Conservation (phyloP, 164 flowering plant genomes). For the Kalanchoe fedtschenkoi region DNA sequence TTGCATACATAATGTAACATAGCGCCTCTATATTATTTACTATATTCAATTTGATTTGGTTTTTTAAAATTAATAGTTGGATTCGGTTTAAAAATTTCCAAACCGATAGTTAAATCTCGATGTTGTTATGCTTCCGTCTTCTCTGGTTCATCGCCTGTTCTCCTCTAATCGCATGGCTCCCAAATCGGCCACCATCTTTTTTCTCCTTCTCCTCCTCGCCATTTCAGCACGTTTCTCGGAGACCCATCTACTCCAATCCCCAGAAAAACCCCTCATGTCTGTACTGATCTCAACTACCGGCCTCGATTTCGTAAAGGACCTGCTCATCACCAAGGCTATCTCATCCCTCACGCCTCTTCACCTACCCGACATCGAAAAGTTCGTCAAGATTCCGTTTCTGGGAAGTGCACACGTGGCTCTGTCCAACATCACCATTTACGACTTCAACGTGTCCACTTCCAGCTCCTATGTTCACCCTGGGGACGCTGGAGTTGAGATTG, state of each 20-base stretch:
- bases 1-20: no score
- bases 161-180: no score
- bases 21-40: no score
- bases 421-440: conserved; percentile 45
- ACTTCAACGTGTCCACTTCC: conserved; percentile 26
- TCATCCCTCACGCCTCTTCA: conserved; percentile 48
- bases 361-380: conserved; percentile 44
- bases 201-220: background rate
- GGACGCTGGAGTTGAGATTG: conserved; percentile 45
- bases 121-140: no score
- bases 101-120: no score
- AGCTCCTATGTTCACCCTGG: conserved; percentile 45
- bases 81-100: no score
- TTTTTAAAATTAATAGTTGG: no score
- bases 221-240: background rate
- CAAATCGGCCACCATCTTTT: background rate
- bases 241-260: background rate
- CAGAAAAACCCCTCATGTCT: conserved; percentile 31
- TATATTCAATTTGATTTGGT: no score
- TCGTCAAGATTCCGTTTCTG: conserved; percentile 47
- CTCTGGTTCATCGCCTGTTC: no score
- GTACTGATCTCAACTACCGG: conserved; percentile 48
- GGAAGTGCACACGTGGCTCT: conserved; percentile 43
- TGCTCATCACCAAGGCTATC: conserved; percentile 48
- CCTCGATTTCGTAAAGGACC: conserved; percentile 58